Base-by-base conservation (phyloP, 176 grass and related monocot genomes). In the Triticum timopheevii region DNA sequence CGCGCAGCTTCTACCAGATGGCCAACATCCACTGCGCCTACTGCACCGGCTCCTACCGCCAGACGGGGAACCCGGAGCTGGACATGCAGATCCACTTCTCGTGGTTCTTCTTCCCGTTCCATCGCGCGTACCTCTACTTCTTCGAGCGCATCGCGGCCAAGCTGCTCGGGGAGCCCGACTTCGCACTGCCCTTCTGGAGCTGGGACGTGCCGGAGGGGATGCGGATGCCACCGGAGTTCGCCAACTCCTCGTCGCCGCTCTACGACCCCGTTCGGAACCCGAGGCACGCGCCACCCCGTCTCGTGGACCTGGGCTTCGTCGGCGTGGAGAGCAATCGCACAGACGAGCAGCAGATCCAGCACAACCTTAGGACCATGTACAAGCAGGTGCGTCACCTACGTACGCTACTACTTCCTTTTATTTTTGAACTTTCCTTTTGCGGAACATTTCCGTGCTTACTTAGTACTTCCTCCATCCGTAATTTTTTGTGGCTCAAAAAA, bases 21-120 rank as follows among this genome's bases (percentile, higher is more conserved):
- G 91, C 91, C 5, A 87, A 84, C 39, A 10, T 96, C 13, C 94
- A 96, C 58, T 96, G 94, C 83, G 91, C 86, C 13, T 95, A 93
- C 84, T 95, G 94, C 84, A 81, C 86, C 71, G 91, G 80, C 6
- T 86, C 91, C 20, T 89, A 87, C 54, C 69, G 83, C 20, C 91
- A 93, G 86, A 45, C 34, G 11, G 76, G 65, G 8, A 24, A 28
- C 24, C 35, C 58, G 0, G 78, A 62, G 15, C 47, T 92, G 8
- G 1, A 17, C 3, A 50, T 94, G 16, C 77, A 92, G 85, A 63
- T 94, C 27, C 93, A 94, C 84, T 65, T 27, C 73, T 89, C 87
- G 10, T 94, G 93, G 93, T 65, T 92, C 15, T 94, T 94, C 81
- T 84, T 86, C 84, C 78, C 90, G 2, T 90, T 83, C 77, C 93